phyloP scores from a whole-genome alignment of 2,329 filamentous ascomycete species.

The Ophiocordyceps camponoti-floridani region DNA sequence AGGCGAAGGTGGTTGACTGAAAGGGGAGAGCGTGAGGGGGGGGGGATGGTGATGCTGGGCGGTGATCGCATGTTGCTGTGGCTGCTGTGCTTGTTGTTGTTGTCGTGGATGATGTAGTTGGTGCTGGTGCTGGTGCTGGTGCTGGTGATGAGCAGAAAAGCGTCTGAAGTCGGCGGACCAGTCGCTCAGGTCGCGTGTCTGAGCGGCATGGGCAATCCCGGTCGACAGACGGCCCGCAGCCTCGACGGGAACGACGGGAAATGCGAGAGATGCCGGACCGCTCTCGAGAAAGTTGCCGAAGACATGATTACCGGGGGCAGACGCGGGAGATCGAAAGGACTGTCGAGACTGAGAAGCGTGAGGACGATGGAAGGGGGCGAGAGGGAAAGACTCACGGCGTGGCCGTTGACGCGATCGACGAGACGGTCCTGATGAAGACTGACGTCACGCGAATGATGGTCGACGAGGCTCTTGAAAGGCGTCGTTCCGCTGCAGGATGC shows the following conservation, averaged over 20 bases:
- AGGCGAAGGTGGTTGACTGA: slow-evolving; percentile 10
- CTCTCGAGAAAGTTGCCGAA: slow-evolving; percentile 18
- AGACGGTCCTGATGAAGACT: slow-evolving; percentile 23
- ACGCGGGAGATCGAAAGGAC: slow-evolving; percentile 16
- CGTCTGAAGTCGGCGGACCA: slow-evolving; percentile 21
- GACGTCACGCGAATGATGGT: slow-evolving; percentile 22
- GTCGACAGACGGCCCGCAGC: slow-evolving; percentile 13
- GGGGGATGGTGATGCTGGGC: slow-evolving; percentile 4
- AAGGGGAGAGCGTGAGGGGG: slow-evolving; percentile 9
- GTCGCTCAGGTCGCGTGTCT: slow-evolving; percentile 9
- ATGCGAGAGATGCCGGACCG: slow-evolving; percentile 4
- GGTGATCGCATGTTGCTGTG: background rate
- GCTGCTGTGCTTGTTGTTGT: no score
- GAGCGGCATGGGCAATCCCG: slow-evolving; percentile 1
- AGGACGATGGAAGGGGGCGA: background rate
- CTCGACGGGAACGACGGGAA: slow-evolving; percentile 14
- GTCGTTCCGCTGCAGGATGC: slow-evolving; percentile 22
- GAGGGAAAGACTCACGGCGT: slow-evolving; percentile 13
- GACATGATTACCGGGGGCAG: slow-evolving; percentile 11
- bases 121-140: slow-evolving; percentile 1
- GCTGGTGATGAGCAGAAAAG: slow-evolving; percentile 10
- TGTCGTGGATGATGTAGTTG: no score
- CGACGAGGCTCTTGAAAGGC: slow-evolving; percentile 23
- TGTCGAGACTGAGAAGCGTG: slow-evolving; percentile 2
- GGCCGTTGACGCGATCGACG: slow-evolving; percentile 11